Conservation (phyloP, 345 rosid genomes). For the Aurinia saxatilis region DNA sequence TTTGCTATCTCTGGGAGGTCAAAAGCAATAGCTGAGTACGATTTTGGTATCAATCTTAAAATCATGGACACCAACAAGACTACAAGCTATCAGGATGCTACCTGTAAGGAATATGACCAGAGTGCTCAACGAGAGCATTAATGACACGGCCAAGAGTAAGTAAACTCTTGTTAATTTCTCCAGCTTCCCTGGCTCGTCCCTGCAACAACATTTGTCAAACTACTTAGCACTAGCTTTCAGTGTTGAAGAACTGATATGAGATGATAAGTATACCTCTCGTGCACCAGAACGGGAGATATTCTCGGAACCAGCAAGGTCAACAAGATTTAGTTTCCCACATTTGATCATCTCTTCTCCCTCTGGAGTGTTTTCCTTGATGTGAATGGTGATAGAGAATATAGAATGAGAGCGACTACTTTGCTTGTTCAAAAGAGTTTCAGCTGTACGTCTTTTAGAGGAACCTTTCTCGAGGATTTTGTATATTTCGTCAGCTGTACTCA, state of each 20-base stretch:
- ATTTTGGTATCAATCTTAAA: neutral
- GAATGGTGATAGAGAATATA: slow-evolving; percentile 92
- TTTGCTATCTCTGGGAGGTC: slow-evolving; percentile 79
- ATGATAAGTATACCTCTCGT: slow-evolving; percentile 56
- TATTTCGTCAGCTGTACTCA: slow-evolving; percentile 87
- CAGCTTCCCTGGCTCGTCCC: slow-evolving; percentile 99
- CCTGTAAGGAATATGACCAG: slow-evolving; percentile 98
- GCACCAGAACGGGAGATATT: slow-evolving; percentile 99
- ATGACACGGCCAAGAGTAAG: slow-evolving; percentile 98
- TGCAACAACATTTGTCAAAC: slow-evolving; percentile 33
- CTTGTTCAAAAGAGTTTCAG: slow-evolving; percentile 98
- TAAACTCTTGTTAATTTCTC: slow-evolving; percentile 96
- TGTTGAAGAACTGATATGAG: neutral
- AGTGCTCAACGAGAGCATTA: slow-evolving; percentile 95
- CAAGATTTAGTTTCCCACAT: slow-evolving; percentile 96
- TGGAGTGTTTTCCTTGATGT: slow-evolving; percentile 89
- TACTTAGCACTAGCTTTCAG: neutral
- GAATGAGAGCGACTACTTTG: slow-evolving; percentile 99
- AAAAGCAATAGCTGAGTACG: slow-evolving; percentile 16
- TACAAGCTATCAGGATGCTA: slow-evolving; percentile 4
- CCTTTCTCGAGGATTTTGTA: slow-evolving; percentile 97
- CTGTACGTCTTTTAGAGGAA: slow-evolving; percentile 94
- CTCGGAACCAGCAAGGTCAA: slow-evolving; percentile 99
- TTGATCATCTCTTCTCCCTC: slow-evolving; percentile 99
- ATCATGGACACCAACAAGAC: neutral